phyloP scores from a whole-genome alignment of 192 early-diverging fungal genomes.

The Gigaspora rosea region DNA sequence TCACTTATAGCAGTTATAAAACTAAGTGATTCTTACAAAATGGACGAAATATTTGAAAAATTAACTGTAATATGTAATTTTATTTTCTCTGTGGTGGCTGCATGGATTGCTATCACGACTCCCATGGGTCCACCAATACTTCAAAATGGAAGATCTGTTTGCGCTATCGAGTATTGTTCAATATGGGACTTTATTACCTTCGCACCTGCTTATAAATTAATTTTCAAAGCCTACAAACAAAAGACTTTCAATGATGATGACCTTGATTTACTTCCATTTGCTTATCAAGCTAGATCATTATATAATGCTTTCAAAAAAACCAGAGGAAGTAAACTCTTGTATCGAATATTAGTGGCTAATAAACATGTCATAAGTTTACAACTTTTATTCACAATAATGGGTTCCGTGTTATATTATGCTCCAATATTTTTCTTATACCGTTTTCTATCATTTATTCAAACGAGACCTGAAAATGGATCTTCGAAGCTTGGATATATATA shows the following conservation, averaged over 20 bases:
- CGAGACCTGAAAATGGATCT: neutral
- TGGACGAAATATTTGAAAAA: neutral
- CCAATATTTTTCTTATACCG: slow-evolving; percentile 39
- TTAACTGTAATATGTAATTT: neutral
- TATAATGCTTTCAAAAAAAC: slow-evolving; percentile 35
- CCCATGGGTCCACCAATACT: slow-evolving; percentile 37
- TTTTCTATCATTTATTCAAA: slow-evolving; percentile 38
- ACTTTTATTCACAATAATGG: slow-evolving; percentile 13
- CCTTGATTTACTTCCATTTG: slow-evolving; percentile 34
- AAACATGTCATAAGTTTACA: slow-evolving; percentile 30
- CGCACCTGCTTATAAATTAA: slow-evolving; percentile 32
- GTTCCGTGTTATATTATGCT: slow-evolving; percentile 35
- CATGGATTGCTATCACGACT: slow-evolving; percentile 34
- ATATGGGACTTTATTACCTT: slow-evolving; percentile 38
- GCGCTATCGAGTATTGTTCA: slow-evolving; percentile 33
- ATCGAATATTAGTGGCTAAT: slow-evolving; percentile 38
- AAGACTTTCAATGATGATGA: slow-evolving; percentile 31
- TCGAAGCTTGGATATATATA: neutral
- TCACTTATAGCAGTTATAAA: slow-evolving; percentile 16
- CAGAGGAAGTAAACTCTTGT: slow-evolving; percentile 30
- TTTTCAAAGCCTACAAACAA: slow-evolving; percentile 23
- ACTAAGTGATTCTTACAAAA: neutral
- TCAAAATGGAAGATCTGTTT: slow-evolving; percentile 28
- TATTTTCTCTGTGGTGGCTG: neutral
- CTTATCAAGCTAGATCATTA: slow-evolving; percentile 35